Percentiles rank a stretch among this genome's conserved stretches.
Conservation (phyloP, 169 alveolate genomes). For the Cystoisospora suis region DNA sequence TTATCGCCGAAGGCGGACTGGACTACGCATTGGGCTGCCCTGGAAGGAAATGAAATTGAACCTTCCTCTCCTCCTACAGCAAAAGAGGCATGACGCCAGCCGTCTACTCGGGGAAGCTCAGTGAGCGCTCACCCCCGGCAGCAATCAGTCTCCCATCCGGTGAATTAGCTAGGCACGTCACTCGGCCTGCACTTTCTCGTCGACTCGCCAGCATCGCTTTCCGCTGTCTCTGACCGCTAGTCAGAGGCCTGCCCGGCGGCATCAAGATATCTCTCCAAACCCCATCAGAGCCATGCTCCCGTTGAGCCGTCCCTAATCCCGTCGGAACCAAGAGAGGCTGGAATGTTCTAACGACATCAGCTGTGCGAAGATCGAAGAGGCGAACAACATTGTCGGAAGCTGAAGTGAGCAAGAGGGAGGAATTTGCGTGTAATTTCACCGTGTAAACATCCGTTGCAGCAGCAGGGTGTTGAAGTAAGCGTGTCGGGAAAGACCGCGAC, state of each 20-base stretch:
- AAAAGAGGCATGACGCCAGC: too few relatives aligned
- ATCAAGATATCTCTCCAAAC: too few relatives aligned
- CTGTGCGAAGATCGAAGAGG: constrained; percentile 51
- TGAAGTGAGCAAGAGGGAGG: constrained; percentile 56
- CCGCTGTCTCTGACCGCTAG: too few relatives aligned
- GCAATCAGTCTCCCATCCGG: constrained; percentile 42
- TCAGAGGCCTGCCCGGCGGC: too few relatives aligned
- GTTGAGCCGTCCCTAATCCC: background rate
- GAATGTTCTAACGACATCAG: constrained; percentile 30
- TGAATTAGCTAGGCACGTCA: constrained; percentile 27
- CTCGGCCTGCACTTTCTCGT: background rate
- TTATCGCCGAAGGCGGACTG: too few relatives aligned
- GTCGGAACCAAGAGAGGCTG: background rate
- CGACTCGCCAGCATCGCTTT: too few relatives aligned
- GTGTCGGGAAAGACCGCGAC: constrained; percentile 42
- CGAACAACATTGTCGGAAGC: constrained; percentile 46
- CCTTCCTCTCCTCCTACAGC: too few relatives aligned
- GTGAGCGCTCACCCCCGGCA: constrained; percentile 2
- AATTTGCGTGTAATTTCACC: constrained; percentile 50
- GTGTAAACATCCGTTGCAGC: constrained; percentile 36
- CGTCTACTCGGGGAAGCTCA: too few relatives aligned
- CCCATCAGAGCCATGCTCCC: too few relatives aligned
- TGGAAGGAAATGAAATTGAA: too few relatives aligned
- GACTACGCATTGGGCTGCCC: too few relatives aligned
- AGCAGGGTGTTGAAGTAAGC: constrained; percentile 53